A percentile compares a stretch with the other conserved stretches of the same genome.
These are phyloP conservation scores for Musa itinerans DNA, from an alignment of 176 grass and related monocot species.

Conservation along the genomic window DNA sequence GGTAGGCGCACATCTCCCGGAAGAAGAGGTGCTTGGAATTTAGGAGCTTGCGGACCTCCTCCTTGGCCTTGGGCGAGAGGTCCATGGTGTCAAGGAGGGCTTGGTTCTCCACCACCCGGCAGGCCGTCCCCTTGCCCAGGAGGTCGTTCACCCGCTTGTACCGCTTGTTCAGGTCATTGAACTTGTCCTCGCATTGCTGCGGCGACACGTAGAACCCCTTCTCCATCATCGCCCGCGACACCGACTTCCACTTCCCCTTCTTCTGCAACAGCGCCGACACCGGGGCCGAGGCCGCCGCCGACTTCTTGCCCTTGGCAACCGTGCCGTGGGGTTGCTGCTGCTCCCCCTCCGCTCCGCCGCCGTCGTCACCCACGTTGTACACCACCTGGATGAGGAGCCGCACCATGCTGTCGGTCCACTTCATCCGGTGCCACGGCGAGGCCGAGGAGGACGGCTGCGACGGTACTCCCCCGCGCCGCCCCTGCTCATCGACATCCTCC, in stretches of 20 bases:
- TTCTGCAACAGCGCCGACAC: conserved; percentile 36
- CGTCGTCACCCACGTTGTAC: conserved; percentile 63
- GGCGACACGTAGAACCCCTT: conserved; percentile 68
- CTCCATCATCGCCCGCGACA: conserved; percentile 74
- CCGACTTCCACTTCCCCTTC: conserved; percentile 97
- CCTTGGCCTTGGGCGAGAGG: conserved; percentile 53
- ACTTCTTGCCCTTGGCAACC: conserved; percentile 21
- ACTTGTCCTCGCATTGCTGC: conserved; percentile 99
- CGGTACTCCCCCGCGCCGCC: neutral
- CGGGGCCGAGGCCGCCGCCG: conserved; percentile 14
- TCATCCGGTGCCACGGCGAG: conserved; percentile 78
- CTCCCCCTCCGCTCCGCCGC: conserved; percentile 16
- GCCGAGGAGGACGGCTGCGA: conserved; percentile 15
- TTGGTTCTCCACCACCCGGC: conserved; percentile 72
- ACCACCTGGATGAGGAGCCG: conserved; percentile 72
- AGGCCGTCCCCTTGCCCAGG: conserved; percentile 72
- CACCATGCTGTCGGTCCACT: conserved; percentile 93
- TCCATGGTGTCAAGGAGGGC: conserved; percentile 67
- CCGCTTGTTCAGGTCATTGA: conserved; percentile 96
- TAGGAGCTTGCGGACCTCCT: conserved; percentile 86
- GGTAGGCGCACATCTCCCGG: conserved; percentile 92
- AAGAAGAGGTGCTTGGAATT: conserved; percentile 97
- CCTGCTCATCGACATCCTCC: conserved; percentile 7
- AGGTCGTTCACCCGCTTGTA: conserved; percentile 89
- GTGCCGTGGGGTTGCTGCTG: conserved; percentile 9